Base-by-base conservation (phyloP, 305 asterid genomes). In the Fraxinus latifolia region DNA sequence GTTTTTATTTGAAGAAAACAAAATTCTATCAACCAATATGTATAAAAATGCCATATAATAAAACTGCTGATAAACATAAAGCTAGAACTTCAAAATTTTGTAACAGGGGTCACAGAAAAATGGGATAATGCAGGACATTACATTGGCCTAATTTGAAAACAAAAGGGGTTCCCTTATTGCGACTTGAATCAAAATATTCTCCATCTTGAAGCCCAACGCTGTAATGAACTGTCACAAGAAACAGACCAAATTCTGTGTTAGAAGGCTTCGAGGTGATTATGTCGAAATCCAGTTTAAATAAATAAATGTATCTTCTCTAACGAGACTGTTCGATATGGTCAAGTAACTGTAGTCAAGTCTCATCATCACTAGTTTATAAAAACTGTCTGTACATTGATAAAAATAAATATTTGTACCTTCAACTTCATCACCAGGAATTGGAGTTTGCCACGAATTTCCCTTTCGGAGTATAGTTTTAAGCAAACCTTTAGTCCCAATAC, bases 371-470 rank as follows among this genome's bases (percentile, higher is more conserved):
- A 1, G 14, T 15, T 15, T 31, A n/a, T 12, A n/a, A 1, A 74
- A 62, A 73, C 34, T 32, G 34, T 32, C 31, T 1, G 0, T 29
- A 65, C 12, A 2, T 21, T 23, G 72, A 65, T 74, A 50, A 68
- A 19, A 9, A 3, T n/a, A 7, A 36, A 0, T 3, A 17, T 44
- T 21, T 6, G n/a, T 75, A 90, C 95, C 92, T 87, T 85, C 89
- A 27, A 90, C 88, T 86, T 91, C 93, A 84, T 91, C 94, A 21
- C 95, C 95, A 36, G 90, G 90, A 81, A 81, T 70, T 80, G 95
- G 94, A 80, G 89, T 87, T 82, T 88, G 88, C 95, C 94, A 91
- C 76, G 93, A 87, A 65, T 76, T 67, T 21, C 95, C 95, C 72
- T 84, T 86, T 27, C 19, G 84, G 3, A 88, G 21, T 74, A 91